Evolutionary conservation across 164 flowering plant species (phyloP).

Genomic region (Nymphaea colorata): DNA sequence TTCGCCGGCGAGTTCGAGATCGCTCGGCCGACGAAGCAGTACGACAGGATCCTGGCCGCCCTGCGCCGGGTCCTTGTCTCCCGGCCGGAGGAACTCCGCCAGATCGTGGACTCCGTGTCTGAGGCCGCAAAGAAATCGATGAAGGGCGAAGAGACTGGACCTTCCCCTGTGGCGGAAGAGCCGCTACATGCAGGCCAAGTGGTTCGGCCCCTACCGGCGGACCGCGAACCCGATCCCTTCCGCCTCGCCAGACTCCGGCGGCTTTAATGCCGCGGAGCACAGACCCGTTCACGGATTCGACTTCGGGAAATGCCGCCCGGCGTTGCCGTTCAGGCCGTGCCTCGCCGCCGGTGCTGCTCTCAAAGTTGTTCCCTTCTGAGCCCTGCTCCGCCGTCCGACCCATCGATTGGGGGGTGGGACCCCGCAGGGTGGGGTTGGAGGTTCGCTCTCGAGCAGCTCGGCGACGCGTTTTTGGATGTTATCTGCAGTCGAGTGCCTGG

Average conservation of each 20-base stretch:
- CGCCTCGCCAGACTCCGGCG: not conserved
- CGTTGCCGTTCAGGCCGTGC: not conserved
- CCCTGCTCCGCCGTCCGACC: not conserved
- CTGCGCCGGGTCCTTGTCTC: conserved; percentile 56
- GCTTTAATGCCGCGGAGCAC: not conserved
- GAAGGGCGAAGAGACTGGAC: conserved; percentile 31
- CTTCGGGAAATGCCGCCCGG: not conserved
- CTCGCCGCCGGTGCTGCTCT: not conserved
- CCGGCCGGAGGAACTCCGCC: conserved; percentile 38
- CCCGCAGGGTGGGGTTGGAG: not conserved
- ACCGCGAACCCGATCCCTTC: conserved; percentile 15
- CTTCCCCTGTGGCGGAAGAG: conserved; percentile 82
- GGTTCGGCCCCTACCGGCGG: conserved; percentile 64
- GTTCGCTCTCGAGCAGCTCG: not conserved
- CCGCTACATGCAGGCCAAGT: conserved; percentile 61
- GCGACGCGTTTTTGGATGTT: not conserved
- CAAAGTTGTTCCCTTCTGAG: not conserved
- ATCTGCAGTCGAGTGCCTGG: no score
- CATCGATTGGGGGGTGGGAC: not conserved
- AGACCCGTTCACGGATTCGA: not conserved
- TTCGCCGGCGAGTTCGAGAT: conserved; percentile 60
- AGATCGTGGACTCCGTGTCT: conserved; percentile 29
- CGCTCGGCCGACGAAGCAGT: conserved; percentile 53
- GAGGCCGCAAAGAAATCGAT: conserved; percentile 52
- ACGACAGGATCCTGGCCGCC: conserved; percentile 13